Percentiles rank a stretch among this genome's conserved stretches.
Conservation (phyloP, 2,329 filamentous ascomycete genomes). For the Alternaria metachromatica region DNA sequence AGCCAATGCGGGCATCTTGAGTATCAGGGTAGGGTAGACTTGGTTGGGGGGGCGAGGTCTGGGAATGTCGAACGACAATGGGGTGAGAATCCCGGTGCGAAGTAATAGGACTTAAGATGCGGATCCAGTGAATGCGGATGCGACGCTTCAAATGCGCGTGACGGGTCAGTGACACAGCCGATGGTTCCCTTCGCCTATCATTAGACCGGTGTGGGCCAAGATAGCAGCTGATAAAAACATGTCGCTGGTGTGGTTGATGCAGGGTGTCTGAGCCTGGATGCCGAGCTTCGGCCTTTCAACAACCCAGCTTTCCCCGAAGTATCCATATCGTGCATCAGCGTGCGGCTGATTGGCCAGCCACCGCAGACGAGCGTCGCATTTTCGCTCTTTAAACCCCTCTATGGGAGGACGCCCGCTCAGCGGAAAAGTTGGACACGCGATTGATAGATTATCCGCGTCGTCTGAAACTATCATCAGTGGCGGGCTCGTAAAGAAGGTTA, state of each 20-base stretch:
- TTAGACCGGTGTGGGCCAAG: conserved; percentile 20
- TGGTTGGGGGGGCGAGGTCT: conserved; percentile 11
- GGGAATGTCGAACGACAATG: conserved; percentile 26
- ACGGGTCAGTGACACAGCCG: conserved; percentile 34
- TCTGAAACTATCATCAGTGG: conserved; percentile 7
- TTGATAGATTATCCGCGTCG: conserved; percentile 14
- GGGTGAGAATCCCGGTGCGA: conserved; percentile 24
- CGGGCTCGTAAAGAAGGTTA: conserved; percentile 6
- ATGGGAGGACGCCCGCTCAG: conserved; percentile 34
- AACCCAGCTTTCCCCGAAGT: conserved; percentile 10
- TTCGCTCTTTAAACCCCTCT: conserved; percentile 19
- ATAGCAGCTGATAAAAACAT: conserved; percentile 40
- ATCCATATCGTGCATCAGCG: conserved; percentile 25
- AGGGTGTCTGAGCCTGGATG: conserved; percentile 24
- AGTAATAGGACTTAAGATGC: conserved; percentile 25
- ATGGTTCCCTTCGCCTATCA: conserved; percentile 35
- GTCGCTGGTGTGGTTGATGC: conserved; percentile 28
- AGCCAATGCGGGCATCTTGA: conserved; percentile 41
- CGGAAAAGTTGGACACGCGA: conserved; percentile 35
- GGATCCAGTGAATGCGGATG: conserved; percentile 22
- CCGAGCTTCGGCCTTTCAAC: conserved; percentile 29
- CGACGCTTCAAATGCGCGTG: conserved; percentile 26
- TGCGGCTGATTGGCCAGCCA: conserved; percentile 28
- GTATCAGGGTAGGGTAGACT: conserved; percentile 7
- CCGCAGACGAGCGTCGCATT: neutral